Base-by-base conservation (phyloP, 192 early-diverging fungal species). In the Spinellus fusiger region DNA sequence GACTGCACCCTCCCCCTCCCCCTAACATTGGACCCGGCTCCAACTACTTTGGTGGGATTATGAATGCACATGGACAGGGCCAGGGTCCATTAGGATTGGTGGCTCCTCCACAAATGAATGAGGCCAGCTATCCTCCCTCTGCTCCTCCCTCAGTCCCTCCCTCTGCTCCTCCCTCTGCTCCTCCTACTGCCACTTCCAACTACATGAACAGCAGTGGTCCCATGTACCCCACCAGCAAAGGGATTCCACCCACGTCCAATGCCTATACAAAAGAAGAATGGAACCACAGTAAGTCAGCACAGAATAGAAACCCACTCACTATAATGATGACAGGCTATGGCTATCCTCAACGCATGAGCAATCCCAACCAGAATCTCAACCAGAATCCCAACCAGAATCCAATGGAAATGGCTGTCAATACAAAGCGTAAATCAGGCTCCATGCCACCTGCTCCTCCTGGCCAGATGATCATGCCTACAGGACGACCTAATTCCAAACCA, bases 11-110 rank as follows among this genome's bases (percentile, higher is more conserved):
- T 37, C 70, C 79, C 9, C 82, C 83, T 22, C 85, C 83, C 51
- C 85, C 87, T 26, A 79, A 77, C 34, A 80, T 86, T 18, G 86
- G 82, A 26, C 82, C 82, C 29, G 78, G 80, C 8, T 81, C 71
- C 38, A 83, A 81, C 46, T 70, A 77, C 25, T 84, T 84, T 66
- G 76, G 76, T 23, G 70, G 70, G 2, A 80, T 82, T 33, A 80
- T 79, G 44, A 78, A 69, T 49, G 73, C 69, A 15, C 70, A 66
- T 38, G 81, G 78, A 25, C 23, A 46, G 7, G 37, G 65, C 26
- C 23, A 46, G 7, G 37, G 65, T 26, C 77, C 44, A 31, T 68
- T 69, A 2, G 75, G 69, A 28, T 62, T 80, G 4, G 63, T 74
- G 10, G 83, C 76, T 3, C 77, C 74, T 3, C 77, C 83, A 38